phyloP scores from a whole-genome alignment of 192 early-diverging fungal genomes.

The Mortierella claussenii region DNA sequence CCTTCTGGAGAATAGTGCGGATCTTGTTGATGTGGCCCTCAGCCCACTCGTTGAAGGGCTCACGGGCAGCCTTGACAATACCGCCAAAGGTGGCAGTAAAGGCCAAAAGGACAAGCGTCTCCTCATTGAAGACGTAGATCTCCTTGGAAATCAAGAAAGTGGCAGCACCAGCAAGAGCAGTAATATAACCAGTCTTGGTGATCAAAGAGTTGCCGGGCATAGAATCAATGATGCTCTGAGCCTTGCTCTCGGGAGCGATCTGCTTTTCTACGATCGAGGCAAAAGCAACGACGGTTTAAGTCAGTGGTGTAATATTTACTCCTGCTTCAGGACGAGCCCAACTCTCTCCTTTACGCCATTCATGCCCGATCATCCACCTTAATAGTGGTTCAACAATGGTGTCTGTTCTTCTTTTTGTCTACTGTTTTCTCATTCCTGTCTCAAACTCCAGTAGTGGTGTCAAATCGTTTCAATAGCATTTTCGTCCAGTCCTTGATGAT shows the following conservation, averaged over 20 bases:
- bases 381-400: too few relatives aligned
- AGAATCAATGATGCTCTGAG: conserved; percentile 89
- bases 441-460: too few relatives aligned
- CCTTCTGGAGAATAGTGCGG: conserved; percentile 80
- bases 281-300: too few relatives aligned
- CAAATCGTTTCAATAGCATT: too few relatives aligned
- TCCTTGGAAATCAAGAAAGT: conserved; percentile 95
- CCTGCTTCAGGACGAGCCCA: too few relatives aligned
- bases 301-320: too few relatives aligned
- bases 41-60: conserved; percentile 86
- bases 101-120: conserved; percentile 84
- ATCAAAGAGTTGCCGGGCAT: conserved; percentile 90
- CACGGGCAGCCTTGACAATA: conserved; percentile 81
- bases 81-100: conserved; percentile 84
- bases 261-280: conserved; percentile 33
- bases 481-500: too few relatives aligned
- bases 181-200: conserved; percentile 90
- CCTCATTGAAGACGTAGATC: conserved; percentile 96
- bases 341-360: too few relatives aligned
- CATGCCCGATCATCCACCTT: too few relatives aligned
- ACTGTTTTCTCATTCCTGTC: too few relatives aligned
- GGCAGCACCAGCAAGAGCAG: conserved; percentile 81
- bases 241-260: conserved; percentile 81
- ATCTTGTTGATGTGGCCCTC: conserved; percentile 78
- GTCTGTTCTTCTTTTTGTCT: too few relatives aligned